Percentiles rank a stretch among this genome's conserved stretches.
Conservation (phyloP, 805 yeast species). For the Priceomyces haplophilus region DNA sequence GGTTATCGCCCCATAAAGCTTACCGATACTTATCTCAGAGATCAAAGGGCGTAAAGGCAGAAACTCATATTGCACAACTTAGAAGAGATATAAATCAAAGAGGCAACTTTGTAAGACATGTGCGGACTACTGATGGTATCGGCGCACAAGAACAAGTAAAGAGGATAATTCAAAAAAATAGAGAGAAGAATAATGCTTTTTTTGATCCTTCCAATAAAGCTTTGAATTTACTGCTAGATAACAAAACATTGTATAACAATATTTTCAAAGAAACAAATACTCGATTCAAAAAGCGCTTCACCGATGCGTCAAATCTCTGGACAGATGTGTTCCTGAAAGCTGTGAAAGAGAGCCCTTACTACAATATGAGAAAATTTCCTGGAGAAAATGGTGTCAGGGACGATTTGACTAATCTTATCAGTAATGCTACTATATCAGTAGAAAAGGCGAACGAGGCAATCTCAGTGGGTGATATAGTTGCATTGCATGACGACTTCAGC, state of each 20-base stretch:
- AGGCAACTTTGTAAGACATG: neutral
- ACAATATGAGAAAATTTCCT: conserved; percentile 1
- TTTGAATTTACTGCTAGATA: conserved; percentile 18
- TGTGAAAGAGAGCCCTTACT: neutral
- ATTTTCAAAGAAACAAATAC: conserved; percentile 15
- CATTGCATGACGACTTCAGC: conserved; percentile 42
- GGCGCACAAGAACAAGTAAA: conserved; percentile 5
- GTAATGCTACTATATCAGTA: conserved; percentile 16
- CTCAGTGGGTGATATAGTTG: conserved; percentile 62
- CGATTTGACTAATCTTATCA: conserved; percentile 6
- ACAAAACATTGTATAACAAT: conserved; percentile 16
- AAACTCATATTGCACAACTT: neutral
- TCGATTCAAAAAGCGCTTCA: conserved; percentile 20
- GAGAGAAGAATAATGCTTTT: conserved; percentile 4
- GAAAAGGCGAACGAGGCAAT: conserved; percentile 20
- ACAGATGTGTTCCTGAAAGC: conserved; percentile 3
- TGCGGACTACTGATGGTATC: neutral
- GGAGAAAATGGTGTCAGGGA: neutral
- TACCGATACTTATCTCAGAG: neutral
- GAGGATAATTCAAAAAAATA: conserved; percentile 5
- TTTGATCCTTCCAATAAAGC: conserved; percentile 22
- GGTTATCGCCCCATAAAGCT: neutral
- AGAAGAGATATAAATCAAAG: conserved; percentile 1
- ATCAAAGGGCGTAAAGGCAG: neutral
- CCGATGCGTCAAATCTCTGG: conserved; percentile 21